Base-by-base conservation (phyloP, 2,329 filamentous ascomycete species). In the Domatiomyces catenatus region DNA sequence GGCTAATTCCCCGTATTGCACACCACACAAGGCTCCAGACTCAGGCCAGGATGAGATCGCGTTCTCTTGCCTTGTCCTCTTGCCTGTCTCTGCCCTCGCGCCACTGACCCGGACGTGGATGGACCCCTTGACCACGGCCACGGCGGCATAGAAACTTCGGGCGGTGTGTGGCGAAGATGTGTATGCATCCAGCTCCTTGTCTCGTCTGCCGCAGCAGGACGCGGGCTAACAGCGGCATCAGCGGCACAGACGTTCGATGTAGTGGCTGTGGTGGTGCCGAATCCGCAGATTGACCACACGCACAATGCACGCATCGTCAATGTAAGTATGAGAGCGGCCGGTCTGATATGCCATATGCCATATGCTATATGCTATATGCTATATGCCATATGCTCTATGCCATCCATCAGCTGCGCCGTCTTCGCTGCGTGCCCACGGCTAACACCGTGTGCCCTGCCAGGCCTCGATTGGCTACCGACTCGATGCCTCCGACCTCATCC, bases 401-500 rank as follows among this genome's bases (percentile, higher is more conserved):
- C 6, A 6, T 24, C 6, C 6, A n/a, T n/a, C n/a, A n/a, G 3
- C 22, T 24, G 3, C 6, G 22, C 22, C 6, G 3, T 24, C 22
- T 24, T 39, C 47, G 12, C 19, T 17, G 17, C 45, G 22, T 8
- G 8, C 43, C 44, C 24, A 46, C 47, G 18, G 44, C 51, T 52
- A 39, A 53, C 28, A 48, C 24, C 17, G 44, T 19, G 22, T 50
- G 42, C 32, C n/a, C 57, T 50, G 42, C 32, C n/a, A 58, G 54
- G 48, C 50, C 26, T 36, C 52, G 19, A 47, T 53, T 46, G 55
- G 54, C 56, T 51, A 69, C 65, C 52, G 62, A 57, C 42, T 65
- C 67, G 52, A 62, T 64, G 19, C 56, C 3, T 63, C 67, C 36
- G 64, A 63, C 51, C 84, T 84, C 59, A 75, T 94, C 48, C 85